Percentiles rank a stretch among this genome's conserved stretches.
Evolutionary conservation across 306 rosid genomes (phyloP).

Genomic region (Dalbergia oliveri): DNA sequence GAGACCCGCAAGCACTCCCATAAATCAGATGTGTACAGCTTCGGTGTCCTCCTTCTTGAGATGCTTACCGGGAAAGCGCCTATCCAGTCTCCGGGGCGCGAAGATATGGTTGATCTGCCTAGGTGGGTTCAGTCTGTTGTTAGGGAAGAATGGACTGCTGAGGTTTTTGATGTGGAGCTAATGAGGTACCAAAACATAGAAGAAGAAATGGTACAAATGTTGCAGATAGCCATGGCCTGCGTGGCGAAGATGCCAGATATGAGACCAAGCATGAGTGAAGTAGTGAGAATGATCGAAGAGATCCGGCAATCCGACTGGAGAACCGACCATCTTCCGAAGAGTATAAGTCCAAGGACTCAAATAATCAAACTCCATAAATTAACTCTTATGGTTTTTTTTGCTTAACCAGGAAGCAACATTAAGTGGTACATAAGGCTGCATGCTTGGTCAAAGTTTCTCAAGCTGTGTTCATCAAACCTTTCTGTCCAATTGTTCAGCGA

Average conservation of each 20-base stretch:
- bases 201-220: constrained; percentile 98
- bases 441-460: constrained; percentile 55
- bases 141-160: constrained; percentile 99
- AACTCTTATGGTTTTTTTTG: constrained; percentile 43
- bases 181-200: constrained; percentile 93
- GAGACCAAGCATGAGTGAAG: constrained; percentile 90
- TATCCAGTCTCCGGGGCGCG: constrained; percentile 84
- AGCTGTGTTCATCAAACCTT: constrained; percentile 50
- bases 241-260: constrained; percentile 87
- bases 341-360: constrained; percentile 90
- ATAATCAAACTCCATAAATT: constrained; percentile 80
- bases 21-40: constrained; percentile 95
- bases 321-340: constrained; percentile 96
- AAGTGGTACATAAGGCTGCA: constrained; percentile 55
- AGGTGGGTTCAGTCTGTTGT: constrained; percentile 98
- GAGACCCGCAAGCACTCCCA: constrained; percentile 90
- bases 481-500: constrained; percentile 60
- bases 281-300: constrained; percentile 91
- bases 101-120: constrained; percentile 96
- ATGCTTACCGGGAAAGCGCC: constrained; percentile 97
- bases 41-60: constrained; percentile 89
- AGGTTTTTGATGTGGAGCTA: constrained; percentile 92
- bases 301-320: constrained; percentile 96
- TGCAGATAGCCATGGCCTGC: constrained; percentile 96
- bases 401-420: constrained; percentile 57